These are phyloP conservation scores for Ustilago sp. DNA, from an alignment of 1,284 basidiomycete species.

Conservation along the genomic window DNA sequence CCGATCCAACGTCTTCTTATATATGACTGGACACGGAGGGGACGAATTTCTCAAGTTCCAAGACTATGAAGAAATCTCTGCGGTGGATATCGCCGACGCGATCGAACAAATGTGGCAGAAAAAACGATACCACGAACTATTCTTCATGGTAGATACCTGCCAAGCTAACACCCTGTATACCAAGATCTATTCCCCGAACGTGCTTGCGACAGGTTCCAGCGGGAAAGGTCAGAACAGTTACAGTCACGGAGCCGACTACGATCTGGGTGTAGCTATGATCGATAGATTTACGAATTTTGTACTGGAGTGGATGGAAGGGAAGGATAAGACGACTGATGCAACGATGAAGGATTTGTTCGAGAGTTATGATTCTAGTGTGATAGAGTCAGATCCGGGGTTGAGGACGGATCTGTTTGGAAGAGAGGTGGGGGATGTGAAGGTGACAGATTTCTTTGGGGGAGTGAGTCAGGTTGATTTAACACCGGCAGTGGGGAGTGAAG, in stretches of 20 bases:
- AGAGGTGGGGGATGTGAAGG: conserved; percentile 77
- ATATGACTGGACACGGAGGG: conserved; percentile 98
- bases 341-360: conserved; percentile 91
- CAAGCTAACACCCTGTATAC: conserved; percentile 97
- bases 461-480: conserved; percentile 82
- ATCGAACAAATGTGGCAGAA: conserved; percentile 99
- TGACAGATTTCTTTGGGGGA: conserved; percentile 96
- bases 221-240: conserved; percentile 91
- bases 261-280: conserved; percentile 94
- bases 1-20: conserved; percentile 93
- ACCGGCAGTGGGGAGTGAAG: background rate
- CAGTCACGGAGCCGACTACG: conserved; percentile 92
- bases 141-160: conserved; percentile 99
- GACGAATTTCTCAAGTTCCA: conserved; percentile 99
- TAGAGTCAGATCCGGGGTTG: conserved; percentile 87
- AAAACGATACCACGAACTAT: conserved; percentile 90
- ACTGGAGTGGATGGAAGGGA: conserved; percentile 88
- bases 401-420: conserved; percentile 84
- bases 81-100: conserved; percentile 90
- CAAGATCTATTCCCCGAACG: conserved; percentile 93
- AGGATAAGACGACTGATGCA: conserved; percentile 86
- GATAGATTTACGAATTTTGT: conserved; percentile 94
- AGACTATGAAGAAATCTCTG: conserved; percentile 96
- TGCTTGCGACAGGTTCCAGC: conserved; percentile 92
- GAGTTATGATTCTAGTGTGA: conserved; percentile 79